Evolutionary conservation across 169 alveolate species (phyloP), one percentile per base, ranked within the genome.

Genomic region (Plasmodium falciparum): DNA sequence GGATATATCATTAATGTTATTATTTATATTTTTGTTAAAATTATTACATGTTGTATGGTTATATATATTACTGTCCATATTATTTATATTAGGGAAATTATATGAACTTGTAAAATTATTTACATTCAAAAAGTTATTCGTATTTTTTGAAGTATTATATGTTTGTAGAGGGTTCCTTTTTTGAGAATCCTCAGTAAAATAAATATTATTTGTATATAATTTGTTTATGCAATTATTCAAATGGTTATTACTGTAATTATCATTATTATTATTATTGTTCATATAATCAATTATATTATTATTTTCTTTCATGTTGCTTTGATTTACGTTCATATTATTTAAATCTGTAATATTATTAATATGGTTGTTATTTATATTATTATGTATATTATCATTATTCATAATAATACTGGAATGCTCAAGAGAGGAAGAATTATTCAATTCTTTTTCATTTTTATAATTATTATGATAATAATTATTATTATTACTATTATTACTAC

Each of bases 71-170:
- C 7, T 56, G 0, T 56, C 24, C 29, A 56, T 15, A 13, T 15
- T 71, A 56, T n/a, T 71, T 71, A 49, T 45, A 11, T 72, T 72
- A 45, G 26, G 1, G 33, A 29, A 47, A 15, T 72, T 24, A 17
- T 72, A 49, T 72, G 12, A 54, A 22, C 17, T 56, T 62, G 47
- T 3, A 22, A 62, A 15, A 62, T 9, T 62, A 22, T 62, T 62
- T 62, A 62, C 13, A 62, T 13, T 62, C 13, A n/a, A n/a, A 54
- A n/a, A 12, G 11, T 54, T 54, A 54, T 54, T 15, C 62, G 12
- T 54, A 54, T 54, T 11, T 4, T 54, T 15, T 15, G 11, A 54
- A 11, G 8, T 11, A 54, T 5, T 5, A 2, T 7, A 39, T 39
- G 47, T 5, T 39, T 39, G 11, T 39, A 39, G 9, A 39, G 47